Conservation (phyloP, 78 protist species). For the Cavenderia fasciculata region DNA sequence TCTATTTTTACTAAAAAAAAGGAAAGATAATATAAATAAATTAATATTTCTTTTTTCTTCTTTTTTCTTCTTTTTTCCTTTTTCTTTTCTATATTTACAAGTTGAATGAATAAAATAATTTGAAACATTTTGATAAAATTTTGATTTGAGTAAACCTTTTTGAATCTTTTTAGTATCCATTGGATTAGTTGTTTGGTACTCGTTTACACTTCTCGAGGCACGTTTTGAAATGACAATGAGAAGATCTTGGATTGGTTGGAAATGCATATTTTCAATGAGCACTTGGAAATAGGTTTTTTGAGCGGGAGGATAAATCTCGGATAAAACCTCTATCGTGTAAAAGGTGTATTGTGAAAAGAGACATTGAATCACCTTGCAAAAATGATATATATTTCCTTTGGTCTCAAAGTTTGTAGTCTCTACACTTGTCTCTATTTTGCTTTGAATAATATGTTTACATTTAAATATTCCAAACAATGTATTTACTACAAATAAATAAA, state of each 20-base stretch:
- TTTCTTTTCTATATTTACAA: background rate
- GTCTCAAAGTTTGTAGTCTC: too few relatives aligned
- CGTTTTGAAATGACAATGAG: constrained; percentile 30
- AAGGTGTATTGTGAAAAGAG: constrained; percentile 41
- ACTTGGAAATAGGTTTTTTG: constrained; percentile 49
- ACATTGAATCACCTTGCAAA: constrained; percentile 26
- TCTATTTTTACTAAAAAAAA: background rate
- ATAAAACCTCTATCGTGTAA: constrained; percentile 10
- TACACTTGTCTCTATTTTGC: too few relatives aligned
- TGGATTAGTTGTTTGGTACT: constrained; percentile 68
- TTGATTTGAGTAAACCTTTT: constrained; percentile 47
- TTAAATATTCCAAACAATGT: constrained; percentile 55
- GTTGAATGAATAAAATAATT: constrained; percentile 9
- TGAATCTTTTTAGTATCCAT: constrained; percentile 62
- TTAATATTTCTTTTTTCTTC: background rate
- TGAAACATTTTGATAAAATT: constrained; percentile 9
- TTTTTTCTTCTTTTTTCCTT: background rate
- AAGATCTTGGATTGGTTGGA: constrained; percentile 34
- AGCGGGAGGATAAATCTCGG: constrained; percentile 16
- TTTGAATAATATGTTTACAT: too few relatives aligned
- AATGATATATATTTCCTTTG: constrained; percentile 43
- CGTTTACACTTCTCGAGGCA: constrained; percentile 40
- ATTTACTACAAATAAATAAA: constrained; percentile 9
- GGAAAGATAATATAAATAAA: background rate
- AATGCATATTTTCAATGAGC: constrained; percentile 8